Conservation (phyloP, 139 green algal genomes). For the Micractinium conductrix region DNA sequence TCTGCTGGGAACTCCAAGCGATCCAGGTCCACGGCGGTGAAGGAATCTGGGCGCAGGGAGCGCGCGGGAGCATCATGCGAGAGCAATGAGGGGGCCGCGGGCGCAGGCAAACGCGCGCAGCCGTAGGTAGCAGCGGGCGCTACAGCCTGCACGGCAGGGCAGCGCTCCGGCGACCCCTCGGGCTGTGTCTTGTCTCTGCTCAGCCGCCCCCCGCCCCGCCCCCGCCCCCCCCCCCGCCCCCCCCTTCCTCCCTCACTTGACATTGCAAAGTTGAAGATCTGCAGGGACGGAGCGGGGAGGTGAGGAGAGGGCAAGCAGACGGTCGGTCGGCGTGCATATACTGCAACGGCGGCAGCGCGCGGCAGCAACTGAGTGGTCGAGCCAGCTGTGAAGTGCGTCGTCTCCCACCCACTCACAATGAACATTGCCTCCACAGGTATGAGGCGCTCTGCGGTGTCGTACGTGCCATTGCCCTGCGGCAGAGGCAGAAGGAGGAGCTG, state of each 20-base stretch:
- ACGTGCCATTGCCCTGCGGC: background rate
- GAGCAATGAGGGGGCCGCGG: background rate
- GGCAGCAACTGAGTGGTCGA: too few relatives aligned
- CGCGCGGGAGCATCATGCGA: background rate
- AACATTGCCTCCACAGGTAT: background rate
- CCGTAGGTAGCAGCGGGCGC: background rate
- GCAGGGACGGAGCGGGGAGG: background rate
- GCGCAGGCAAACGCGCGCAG: background rate
- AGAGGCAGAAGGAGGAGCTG: too few relatives aligned
- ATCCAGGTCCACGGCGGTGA: conserved; percentile 4
- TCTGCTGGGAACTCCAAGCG: background rate
- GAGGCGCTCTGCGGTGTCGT: background rate
- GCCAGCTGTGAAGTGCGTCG: too few relatives aligned
- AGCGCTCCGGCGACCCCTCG: background rate
- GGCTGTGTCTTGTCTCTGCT: background rate
- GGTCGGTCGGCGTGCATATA: too few relatives aligned
- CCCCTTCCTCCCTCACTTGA: background rate
- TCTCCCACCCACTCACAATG: too few relatives aligned
- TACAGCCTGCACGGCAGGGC: background rate
- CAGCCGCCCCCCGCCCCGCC: too few relatives aligned
- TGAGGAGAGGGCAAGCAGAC: too few relatives aligned
- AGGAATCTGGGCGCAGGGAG: background rate
- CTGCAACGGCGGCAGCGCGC: background rate
- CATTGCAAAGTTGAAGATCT: conserved; percentile 1
- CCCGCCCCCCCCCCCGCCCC: too few relatives aligned